These are phyloP conservation scores for Acer saccharum DNA, from an alignment of 345 rosid genomes.

Conservation along the genomic window DNA sequence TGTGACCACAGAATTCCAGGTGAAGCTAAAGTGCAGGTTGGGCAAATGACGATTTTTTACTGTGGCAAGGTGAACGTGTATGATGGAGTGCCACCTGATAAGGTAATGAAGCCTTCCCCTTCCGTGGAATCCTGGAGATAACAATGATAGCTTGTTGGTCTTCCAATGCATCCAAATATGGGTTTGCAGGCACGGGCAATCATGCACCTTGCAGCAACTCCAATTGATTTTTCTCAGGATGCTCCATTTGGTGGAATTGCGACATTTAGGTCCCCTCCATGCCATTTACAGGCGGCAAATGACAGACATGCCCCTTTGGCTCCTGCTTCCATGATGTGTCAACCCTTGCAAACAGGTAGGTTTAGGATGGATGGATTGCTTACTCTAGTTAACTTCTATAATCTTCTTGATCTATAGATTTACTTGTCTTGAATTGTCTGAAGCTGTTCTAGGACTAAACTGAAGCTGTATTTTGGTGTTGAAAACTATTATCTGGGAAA, in stretches of 20 bases:
- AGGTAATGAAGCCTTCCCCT: constrained; percentile 59
- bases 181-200: constrained; percentile 78
- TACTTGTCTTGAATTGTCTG: neutral
- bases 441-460: neutral
- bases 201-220: constrained; percentile 81
- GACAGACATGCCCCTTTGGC: constrained; percentile 36
- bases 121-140: constrained; percentile 40
- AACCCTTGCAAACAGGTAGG: constrained; percentile 56
- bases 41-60: constrained; percentile 94
- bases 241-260: constrained; percentile 41
- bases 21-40: constrained; percentile 42
- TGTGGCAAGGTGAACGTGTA: constrained; percentile 91
- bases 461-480: constrained; percentile 12
- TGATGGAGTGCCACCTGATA: constrained; percentile 77
- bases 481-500: neutral
- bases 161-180: constrained; percentile 43
- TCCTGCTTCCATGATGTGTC: constrained; percentile 43
- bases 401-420: neutral
- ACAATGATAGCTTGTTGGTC: constrained; percentile 39
- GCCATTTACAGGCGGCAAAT: constrained; percentile 35
- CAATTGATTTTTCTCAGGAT: constrained; percentile 55
- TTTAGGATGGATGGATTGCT: constrained; percentile 23
- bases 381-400: neutral
- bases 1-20: constrained; percentile 51
- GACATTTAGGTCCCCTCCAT: constrained; percentile 38